These are phyloP conservation scores for Neurospora sp. DNA, from an alignment of 495 filamentous ascomycete species.

Conservation along the genomic window DNA sequence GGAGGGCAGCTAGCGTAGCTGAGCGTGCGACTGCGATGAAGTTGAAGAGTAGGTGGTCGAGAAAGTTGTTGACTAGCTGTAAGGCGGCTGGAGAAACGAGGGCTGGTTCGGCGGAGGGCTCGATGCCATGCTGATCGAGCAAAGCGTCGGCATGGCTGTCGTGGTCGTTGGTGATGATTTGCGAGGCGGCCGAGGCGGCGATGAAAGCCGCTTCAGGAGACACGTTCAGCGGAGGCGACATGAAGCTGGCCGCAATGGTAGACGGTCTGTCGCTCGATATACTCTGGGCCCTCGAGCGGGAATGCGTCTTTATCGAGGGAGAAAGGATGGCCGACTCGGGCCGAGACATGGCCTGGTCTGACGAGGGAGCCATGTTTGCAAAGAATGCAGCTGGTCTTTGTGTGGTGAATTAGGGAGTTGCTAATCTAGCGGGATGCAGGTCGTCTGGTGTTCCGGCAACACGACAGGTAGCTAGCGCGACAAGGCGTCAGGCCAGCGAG, in stretches of 20 bases:
- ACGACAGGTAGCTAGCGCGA: neutral
- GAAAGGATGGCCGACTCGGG: constrained; percentile 28
- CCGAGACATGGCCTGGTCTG: constrained; percentile 31
- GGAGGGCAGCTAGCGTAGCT: constrained; percentile 65
- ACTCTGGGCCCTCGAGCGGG: constrained; percentile 38
- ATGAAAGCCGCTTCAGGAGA: constrained; percentile 81
- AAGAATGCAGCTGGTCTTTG: neutral
- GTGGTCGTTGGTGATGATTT: constrained; percentile 84
- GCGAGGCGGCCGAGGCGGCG: constrained; percentile 76
- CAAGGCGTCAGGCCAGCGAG: neutral
- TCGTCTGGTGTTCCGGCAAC: neutral
- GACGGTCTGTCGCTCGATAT: constrained; percentile 48
- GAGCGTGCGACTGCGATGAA: constrained; percentile 73
- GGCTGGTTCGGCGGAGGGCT: constrained; percentile 55
- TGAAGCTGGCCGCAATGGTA: constrained; percentile 36
- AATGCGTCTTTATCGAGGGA: constrained; percentile 25
- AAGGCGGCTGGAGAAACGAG: constrained; percentile 67
- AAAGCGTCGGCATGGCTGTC: constrained; percentile 56
- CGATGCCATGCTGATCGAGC: constrained; percentile 54
- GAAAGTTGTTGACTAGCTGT: constrained; percentile 76
- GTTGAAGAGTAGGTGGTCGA: constrained; percentile 87
- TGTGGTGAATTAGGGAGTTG: neutral
- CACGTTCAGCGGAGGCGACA: constrained; percentile 54
- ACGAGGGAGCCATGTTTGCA: constrained; percentile 14
- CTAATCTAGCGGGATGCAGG: neutral